Base-by-base conservation (phyloP, 169 alveolate genomes). In the Cystoisospora suis region DNA sequence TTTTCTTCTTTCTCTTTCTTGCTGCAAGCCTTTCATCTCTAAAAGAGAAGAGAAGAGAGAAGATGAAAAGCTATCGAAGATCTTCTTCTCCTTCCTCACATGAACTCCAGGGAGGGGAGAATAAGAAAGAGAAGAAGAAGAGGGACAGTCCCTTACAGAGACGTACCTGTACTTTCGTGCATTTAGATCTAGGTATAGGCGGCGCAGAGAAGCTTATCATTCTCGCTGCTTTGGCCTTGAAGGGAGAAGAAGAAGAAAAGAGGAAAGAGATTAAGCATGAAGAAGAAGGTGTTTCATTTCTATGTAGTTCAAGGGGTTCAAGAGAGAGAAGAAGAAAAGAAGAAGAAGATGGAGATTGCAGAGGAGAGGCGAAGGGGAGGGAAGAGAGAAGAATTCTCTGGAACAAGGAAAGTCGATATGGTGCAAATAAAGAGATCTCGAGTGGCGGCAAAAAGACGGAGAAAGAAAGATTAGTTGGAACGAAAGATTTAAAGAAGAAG, bases 101-200 rank as follows among this genome's bases (percentile, higher is more conserved):
- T n/a, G n/a, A n/a, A n/a, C n/a, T n/a, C n/a, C n/a, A n/a, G n/a
- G n/a, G n/a, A n/a, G n/a, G n/a, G n/a, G n/a, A n/a, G n/a, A n/a
- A n/a, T n/a, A n/a, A n/a, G n/a, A n/a, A n/a, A n/a, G n/a, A n/a
- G n/a, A n/a, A n/a, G n/a, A n/a, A n/a, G n/a, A n/a, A n/a, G n/a
- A n/a, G n/a, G n/a, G n/a, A n/a, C n/a, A n/a, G n/a, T n/a, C n/a
- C 40, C 72, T 27, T 58, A 34, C 72, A 58, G 72, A 29, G 72
- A 1, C 72, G 36, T 7, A 65, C n/a, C 23, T 12, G 36, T 44
- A 65, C 98, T 7, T 96, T 98, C 75, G 90, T 97, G 47, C 99
- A 98, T 89, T 98, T 98, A 17, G 99, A 98, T 90, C 93, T 97
- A 77, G 99, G 98, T 46, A 96, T 97, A 34, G 99, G 99, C 56